These are phyloP conservation scores for Dothideomycetes sp. DNA, from an alignment of 2,329 filamentous ascomycete genomes.

Conservation along the genomic window DNA sequence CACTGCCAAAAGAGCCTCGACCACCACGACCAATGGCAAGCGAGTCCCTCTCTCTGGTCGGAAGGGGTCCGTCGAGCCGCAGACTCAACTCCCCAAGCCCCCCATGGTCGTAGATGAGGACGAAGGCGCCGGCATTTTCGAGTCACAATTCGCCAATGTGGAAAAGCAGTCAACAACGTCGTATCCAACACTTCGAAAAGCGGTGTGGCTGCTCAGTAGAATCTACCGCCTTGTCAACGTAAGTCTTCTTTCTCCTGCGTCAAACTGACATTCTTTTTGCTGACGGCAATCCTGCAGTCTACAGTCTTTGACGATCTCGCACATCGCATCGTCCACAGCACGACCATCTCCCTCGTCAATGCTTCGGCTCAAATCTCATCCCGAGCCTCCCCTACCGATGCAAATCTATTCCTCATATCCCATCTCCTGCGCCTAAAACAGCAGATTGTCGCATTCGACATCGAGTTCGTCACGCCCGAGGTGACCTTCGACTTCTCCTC, in stretches of 20 bases:
- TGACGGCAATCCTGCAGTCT: conserved; percentile 30
- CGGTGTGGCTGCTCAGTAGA: conserved; percentile 56
- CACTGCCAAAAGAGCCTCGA: conserved; percentile 14
- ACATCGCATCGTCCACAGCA: conserved; percentile 79
- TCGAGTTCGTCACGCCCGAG: conserved; percentile 61
- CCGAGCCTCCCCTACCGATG: conserved; percentile 56
- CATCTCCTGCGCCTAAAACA: conserved; percentile 93
- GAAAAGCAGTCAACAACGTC: conserved; percentile 36
- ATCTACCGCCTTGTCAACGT: conserved; percentile 62
- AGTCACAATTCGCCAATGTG: conserved; percentile 38
- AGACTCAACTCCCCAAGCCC: conserved; percentile 34
- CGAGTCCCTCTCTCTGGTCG: conserved; percentile 42
- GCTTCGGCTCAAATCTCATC: conserved; percentile 57
- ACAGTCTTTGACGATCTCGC: conserved; percentile 62
- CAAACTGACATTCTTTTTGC: conserved; percentile 13
- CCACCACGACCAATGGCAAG: conserved; percentile 17
- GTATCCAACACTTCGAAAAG: conserved; percentile 57
- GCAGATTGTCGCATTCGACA: conserved; percentile 90
- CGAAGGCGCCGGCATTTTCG: conserved; percentile 30
- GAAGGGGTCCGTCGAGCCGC: conserved; percentile 22
- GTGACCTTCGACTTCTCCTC: conserved; percentile 56
- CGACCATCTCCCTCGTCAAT: conserved; percentile 69
- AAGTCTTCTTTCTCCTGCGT: conserved; percentile 12
- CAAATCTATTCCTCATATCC: conserved; percentile 85
- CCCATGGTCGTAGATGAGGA: conserved; percentile 43